Percentiles rank a stretch among this genome's conserved stretches.
These are phyloP conservation scores for Sistotremastrum suecicum DNA, from an alignment of 768 basidiomycete genomes.

Conservation along the genomic window DNA sequence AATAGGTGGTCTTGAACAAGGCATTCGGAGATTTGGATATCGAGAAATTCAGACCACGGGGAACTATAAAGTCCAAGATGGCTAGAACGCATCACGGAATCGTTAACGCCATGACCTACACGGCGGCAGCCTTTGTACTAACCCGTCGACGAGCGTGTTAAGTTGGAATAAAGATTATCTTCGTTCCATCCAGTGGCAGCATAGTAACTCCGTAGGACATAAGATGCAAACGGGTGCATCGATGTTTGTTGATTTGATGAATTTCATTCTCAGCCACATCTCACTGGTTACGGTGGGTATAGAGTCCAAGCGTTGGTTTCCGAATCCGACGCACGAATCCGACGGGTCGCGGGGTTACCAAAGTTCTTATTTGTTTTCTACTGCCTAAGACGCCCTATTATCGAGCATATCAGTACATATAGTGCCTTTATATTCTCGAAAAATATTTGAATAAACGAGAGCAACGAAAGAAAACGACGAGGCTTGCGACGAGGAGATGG, in stretches of 20 bases:
- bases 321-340: no score
- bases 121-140: constrained; percentile 5
- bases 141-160: constrained; percentile 87
- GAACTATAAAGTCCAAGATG: constrained; percentile 83
- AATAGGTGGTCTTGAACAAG: constrained; percentile 80
- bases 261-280: not conserved
- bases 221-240: constrained; percentile 82
- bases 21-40: constrained; percentile 83
- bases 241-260: not conserved
- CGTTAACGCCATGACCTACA: constrained; percentile 1
- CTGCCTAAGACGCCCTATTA: no score
- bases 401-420: no score
- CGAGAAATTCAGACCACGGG: constrained; percentile 63
- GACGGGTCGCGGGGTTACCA: no score
- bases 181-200: constrained; percentile 93
- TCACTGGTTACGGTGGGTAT: no score
- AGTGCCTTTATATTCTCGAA: no score
- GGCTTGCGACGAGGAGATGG: no score
- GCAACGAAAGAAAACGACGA: no score
- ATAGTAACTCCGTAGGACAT: constrained; percentile 83
- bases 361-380: no score
- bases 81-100: constrained; percentile 30
- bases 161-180: constrained; percentile 82
- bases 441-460: no score
- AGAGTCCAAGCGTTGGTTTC: no score